Evolutionary conservation across 2,329 filamentous ascomycete genomes (phyloP), one percentile per base, ranked within the genome.

Genomic region (Fusarium gaditjirri): DNA sequence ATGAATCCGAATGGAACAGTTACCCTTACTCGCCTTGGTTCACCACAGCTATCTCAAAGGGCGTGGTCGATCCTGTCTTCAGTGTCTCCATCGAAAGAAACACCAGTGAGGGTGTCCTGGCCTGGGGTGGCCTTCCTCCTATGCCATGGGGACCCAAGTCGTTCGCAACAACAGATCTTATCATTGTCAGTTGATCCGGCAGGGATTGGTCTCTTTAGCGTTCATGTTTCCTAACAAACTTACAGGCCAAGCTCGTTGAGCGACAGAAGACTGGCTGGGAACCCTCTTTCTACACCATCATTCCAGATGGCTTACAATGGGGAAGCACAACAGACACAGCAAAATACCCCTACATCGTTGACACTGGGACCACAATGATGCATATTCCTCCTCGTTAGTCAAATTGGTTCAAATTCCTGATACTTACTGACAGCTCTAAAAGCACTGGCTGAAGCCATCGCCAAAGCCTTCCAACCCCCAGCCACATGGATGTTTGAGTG

Each of bases 231-330:
- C 50, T 72, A 16, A 70, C 43, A 39, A 50, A 35, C 25, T 16
- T 12, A 29, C 25, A 88, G 86, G 83, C 84, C 44, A 84, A 85
- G 53, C 78, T 88, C 38, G 80, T 79, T 21, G 76, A 77, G 9
- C 75, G 80, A 25, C 74, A 79, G 5, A 79, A 80, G 60, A 83
- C 84, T 9, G 78, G 83, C 2, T 86, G 79, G 77, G 77, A 83
- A 64, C 84, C 85, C 65, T 87, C 86, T 5, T 88, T 86, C 75
- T 88, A 88, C 72, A 87, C 86, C 23, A 83, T 88, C 61, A 79
- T 87, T 52, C 84, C 84, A 2, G 85, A 86, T 61, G 86, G 85
- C 6, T 80, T 87, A 65, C 77, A 78, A 66, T 87, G 81, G 75
- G 86, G 81, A 29, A 78, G 80, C 43, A 83, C 80, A 8, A 82